Evolutionary conservation across 129 eudicot genomes (phyloP).

Genomic region (Calendula officinalis): DNA sequence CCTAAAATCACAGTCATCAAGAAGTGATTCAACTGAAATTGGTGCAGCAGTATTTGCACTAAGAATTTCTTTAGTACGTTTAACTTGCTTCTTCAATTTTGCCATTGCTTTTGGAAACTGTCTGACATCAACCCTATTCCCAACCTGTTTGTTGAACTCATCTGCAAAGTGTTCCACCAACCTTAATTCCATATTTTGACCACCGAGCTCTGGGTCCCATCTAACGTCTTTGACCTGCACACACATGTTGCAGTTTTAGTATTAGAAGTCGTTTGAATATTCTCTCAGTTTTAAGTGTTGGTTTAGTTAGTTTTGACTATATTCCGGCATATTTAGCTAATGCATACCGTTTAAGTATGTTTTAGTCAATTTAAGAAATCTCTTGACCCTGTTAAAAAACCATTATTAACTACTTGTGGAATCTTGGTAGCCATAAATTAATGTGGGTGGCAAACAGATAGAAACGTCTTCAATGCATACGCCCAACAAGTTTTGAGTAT

Average conservation of each 20-base stretch:
- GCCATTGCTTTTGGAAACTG: constrained; percentile 96
- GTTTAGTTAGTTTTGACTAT: constrained; percentile 9
- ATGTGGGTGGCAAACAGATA: not conserved
- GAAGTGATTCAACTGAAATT: constrained; percentile 88
- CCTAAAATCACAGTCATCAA: constrained; percentile 99
- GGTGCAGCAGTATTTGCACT: constrained; percentile 98
- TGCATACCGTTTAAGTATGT: constrained; percentile 6
- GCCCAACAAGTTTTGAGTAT: too few relatives aligned
- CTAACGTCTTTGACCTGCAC: constrained; percentile 86
- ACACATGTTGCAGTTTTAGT: not conserved
- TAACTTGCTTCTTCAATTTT: constrained; percentile 93
- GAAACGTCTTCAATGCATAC: constrained; percentile 6
- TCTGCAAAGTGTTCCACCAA: constrained; percentile 94
- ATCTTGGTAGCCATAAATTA: not conserved
- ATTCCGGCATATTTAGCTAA: not conserved
- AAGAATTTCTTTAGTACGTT: constrained; percentile 97
- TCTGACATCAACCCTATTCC: constrained; percentile 86
- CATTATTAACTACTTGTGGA: constrained; percentile 12
- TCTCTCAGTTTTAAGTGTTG: constrained; percentile 16
- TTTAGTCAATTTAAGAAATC: not conserved
- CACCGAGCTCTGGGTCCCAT: constrained; percentile 97
- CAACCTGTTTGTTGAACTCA: constrained; percentile 91
- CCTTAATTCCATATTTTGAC: constrained; percentile 83
- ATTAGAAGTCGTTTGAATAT: not conserved
- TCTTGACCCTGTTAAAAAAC: not conserved